Conservation (phyloP, 257 asterid genomes). For the Lycium barbarum region DNA sequence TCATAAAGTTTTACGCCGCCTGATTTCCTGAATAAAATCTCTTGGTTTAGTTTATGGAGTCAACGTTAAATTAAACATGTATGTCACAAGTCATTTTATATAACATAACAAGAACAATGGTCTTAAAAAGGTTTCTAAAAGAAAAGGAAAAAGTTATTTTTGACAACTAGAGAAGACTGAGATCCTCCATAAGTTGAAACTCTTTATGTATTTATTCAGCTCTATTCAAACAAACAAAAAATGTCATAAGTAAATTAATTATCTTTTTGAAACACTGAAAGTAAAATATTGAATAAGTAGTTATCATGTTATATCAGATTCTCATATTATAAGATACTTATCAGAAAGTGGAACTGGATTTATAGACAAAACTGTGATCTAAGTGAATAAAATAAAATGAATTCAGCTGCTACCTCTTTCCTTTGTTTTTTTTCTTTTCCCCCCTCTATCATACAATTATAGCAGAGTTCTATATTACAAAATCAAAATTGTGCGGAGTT, state of each 20-base stretch:
- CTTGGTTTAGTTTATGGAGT: not conserved
- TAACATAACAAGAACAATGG: not conserved
- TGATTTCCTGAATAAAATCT: not conserved
- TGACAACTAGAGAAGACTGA: too few species aligned
- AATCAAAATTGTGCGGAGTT: constrained; percentile 56
- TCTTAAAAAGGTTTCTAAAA: not conserved
- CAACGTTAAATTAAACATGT: not conserved
- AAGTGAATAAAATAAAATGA: constrained; percentile 12
- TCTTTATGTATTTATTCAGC: too few species aligned
- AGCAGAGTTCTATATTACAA: constrained; percentile 56
- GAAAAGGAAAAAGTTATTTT: too few species aligned
- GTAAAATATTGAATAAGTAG: not conserved
- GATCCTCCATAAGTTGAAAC: too few species aligned
- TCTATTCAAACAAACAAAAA: not conserved
- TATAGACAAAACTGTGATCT: not conserved
- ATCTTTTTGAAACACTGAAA: not conserved
- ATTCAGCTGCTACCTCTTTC: constrained; percentile 6
- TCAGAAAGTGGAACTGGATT: not conserved
- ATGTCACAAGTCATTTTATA: not conserved
- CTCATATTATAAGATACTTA: not conserved
- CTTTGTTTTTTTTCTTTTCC: constrained; percentile 13
- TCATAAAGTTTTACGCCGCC: not conserved
- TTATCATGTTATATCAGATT: not conserved
- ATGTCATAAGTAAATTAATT: not conserved
- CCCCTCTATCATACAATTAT: constrained; percentile 50